Percentiles rank a stretch among this genome's conserved stretches.
Evolutionary conservation across 2,329 filamentous ascomycete genomes (phyloP).

Genomic region (Exophiala sp.): DNA sequence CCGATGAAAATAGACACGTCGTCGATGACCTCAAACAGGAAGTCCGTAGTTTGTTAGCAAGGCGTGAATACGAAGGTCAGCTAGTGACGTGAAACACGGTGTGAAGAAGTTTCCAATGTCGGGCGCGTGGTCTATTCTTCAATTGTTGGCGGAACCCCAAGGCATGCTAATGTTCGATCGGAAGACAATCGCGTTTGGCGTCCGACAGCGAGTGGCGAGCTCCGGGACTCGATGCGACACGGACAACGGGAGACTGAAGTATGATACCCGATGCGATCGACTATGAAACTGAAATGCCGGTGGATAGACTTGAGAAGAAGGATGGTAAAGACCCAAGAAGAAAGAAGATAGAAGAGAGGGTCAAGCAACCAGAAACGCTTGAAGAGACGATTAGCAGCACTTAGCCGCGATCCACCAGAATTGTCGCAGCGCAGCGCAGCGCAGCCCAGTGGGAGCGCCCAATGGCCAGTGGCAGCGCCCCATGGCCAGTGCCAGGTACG

Average conservation of each 20-base stretch:
- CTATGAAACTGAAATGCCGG: neutral
- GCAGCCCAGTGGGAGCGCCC: too few species aligned
- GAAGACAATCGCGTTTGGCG: too few species aligned
- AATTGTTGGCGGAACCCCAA: neutral
- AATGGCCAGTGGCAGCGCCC: too few species aligned
- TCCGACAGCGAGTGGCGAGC: neutral
- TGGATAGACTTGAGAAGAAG: slow-evolving; percentile 15
- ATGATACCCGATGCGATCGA: slow-evolving; percentile 9
- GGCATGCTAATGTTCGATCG: neutral
- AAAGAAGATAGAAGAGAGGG: slow-evolving; percentile 25
- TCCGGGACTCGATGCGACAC: neutral
- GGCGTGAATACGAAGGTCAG: too few species aligned
- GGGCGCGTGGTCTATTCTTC: neutral
- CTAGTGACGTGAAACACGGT: neutral
- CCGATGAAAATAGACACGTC: slow-evolving; percentile 1
- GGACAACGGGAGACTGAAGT: neutral
- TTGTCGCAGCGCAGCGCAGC: too few species aligned
- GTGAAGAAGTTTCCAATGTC: neutral
- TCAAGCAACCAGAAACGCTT: slow-evolving; percentile 10
- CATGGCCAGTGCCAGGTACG: neutral
- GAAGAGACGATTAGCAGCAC: slow-evolving; percentile 2
- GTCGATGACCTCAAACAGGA: neutral
- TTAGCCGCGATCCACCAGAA: slow-evolving; percentile 19
- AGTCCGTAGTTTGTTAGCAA: neutral
- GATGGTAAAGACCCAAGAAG: slow-evolving; percentile 21